A percentile compares a stretch with the other conserved stretches of the same genome.
These are phyloP conservation scores for Grigorovia jiainica DNA, from an alignment of 805 yeast species.

Conservation along the genomic window DNA sequence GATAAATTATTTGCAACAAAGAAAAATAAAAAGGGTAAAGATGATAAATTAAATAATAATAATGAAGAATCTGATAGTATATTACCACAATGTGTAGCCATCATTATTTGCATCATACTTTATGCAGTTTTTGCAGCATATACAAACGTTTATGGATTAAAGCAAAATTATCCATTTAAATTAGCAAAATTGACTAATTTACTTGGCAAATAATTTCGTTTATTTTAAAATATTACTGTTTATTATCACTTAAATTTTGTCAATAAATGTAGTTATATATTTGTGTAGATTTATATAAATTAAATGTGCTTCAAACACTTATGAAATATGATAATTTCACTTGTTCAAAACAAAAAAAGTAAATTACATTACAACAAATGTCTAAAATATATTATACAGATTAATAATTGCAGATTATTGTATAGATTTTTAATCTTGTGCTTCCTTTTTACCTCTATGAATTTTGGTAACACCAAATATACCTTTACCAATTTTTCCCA, in stretches of 20 bases:
- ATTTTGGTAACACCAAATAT: conserved; percentile 7
- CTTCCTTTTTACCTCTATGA: conserved; percentile 5
- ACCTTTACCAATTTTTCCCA: conserved; percentile 17
- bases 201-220: no score
- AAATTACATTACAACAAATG: no score
- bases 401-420: no score
- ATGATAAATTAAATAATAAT: conserved; percentile 21
- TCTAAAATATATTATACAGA: no score
- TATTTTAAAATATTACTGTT: neutral
- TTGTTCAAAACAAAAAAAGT: no score
- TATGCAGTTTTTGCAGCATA: conserved; percentile 55
- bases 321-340: no score
- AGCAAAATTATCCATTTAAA: conserved; percentile 67
- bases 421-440: neutral
- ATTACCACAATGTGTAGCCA: conserved; percentile 36
- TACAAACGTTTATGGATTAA: conserved; percentile 56
- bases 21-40: neutral
- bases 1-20: neutral
- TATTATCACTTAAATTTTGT: neutral
- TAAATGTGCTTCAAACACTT: no score
- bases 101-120: conserved; percentile 35
- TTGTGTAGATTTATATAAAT: no score
- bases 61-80: conserved; percentile 14
- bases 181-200: conserved; percentile 34
- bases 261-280: neutral